Base-by-base conservation (phyloP, 768 basidiomycete genomes). In the Sistotremastrum niveocremeum region DNA sequence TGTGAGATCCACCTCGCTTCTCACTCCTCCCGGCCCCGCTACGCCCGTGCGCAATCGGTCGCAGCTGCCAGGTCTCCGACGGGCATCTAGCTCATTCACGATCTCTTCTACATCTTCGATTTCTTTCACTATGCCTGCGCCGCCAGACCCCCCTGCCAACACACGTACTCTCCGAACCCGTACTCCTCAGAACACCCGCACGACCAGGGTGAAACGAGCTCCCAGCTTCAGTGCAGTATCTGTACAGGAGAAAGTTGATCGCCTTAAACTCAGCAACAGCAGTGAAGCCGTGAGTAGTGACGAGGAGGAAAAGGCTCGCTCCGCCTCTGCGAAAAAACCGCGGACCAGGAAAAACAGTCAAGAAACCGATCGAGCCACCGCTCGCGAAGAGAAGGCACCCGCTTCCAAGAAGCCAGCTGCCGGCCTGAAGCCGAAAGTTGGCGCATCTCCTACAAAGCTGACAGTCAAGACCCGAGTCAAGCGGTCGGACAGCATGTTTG, bases 221-320 rank as follows among this genome's bases (percentile, higher is more conserved):
- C n/a, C 49, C 42, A 30, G 33, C 28, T 45, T 32, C 30, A 37
- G 45, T 32, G 38, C 33, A 46, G 47, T 48, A 42, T 30, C 12
- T 50, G 6, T 11, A 33, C 10, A 43, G 31, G 20, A 37, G 20
- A 12, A 47, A 44, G 46, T 38, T 46, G 38, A 37, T 41, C 33
- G 46, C 33, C 50, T 45, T 34, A 49, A 48, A 39, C 53, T 49
- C 51, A 46, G 49, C 42, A 48, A 52, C 34, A 44, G 32, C 33
- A 52, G 52, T 48, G 40, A 46, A 58, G 51, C 39, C 59, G 69
- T 56, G 57, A 62, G 55, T 8, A 81, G 79, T 12, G 84, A 86
- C 54, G 84, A 85, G 51, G 84, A 85, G 56, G 82, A 86, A 63
- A 79, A 77, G 59, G 54, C 69, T 28, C 72, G 81, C 35, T 70